phyloP scores from a whole-genome alignment of 2,329 filamentous ascomycete genomes.

The Aspergillus sp. region DNA sequence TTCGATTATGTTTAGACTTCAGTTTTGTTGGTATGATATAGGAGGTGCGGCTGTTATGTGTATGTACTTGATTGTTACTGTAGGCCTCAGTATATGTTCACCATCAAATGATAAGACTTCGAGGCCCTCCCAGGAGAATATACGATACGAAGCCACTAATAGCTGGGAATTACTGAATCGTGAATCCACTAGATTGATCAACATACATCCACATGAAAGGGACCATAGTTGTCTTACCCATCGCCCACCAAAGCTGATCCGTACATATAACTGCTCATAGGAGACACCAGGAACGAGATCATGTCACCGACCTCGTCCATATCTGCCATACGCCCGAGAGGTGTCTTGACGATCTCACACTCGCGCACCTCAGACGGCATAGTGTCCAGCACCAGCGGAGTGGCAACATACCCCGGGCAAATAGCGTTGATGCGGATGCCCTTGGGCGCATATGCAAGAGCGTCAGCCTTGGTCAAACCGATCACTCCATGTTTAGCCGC shows the following conservation, averaged over 20 bases:
- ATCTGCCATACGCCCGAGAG: conserved; percentile 45
- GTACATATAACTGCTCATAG: conserved; percentile 54
- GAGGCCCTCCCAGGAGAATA: too few relatives aligned
- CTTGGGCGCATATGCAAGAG: conserved; percentile 49
- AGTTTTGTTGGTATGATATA: neutral
- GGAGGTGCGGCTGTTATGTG: neutral
- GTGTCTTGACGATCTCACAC: conserved; percentile 43
- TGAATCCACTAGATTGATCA: neutral
- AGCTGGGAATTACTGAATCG: neutral
- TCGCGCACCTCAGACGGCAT: neutral
- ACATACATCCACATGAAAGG: neutral
- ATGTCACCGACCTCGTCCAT: conserved; percentile 54
- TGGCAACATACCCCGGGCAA: conserved; percentile 50
- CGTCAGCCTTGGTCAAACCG: conserved; percentile 50
- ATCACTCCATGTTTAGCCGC: conserved; percentile 35
- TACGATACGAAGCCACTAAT: too few relatives aligned
- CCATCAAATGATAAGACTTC: too few relatives aligned
- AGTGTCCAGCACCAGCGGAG: neutral
- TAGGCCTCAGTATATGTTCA: neutral
- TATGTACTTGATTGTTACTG: neutral
- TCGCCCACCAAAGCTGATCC: conserved; percentile 27
- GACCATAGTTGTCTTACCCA: neutral
- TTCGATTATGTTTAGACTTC: neutral
- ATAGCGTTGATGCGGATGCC: conserved; percentile 61
- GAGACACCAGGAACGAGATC: conserved; percentile 51